phyloP scores from a whole-genome alignment of 2,329 filamentous ascomycete genomes.

The Talaromyces sp. region DNA sequence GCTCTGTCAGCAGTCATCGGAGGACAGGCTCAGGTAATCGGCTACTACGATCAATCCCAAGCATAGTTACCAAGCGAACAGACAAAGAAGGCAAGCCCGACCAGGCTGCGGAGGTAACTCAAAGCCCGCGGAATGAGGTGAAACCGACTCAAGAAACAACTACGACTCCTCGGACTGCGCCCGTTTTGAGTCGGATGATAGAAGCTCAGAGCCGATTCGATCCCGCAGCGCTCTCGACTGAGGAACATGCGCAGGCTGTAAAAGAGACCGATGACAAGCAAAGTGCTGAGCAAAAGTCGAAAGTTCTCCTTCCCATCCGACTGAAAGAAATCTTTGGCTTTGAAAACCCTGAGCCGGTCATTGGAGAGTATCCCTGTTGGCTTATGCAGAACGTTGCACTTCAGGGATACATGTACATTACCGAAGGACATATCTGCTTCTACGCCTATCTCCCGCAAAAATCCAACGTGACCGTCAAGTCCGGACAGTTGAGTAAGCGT shows the following conservation, averaged over 20 bases:
- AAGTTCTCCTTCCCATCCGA: conserved; percentile 63
- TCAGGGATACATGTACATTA: conserved; percentile 95
- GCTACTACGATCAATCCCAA: conserved; percentile 58
- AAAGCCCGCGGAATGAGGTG: conserved; percentile 21
- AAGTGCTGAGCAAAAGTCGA: conserved; percentile 42
- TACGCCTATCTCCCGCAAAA: conserved; percentile 97
- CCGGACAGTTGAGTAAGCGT: conserved; percentile 82
- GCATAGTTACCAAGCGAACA: conserved; percentile 42
- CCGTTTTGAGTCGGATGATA: conserved; percentile 74
- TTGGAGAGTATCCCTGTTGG: conserved; percentile 92
- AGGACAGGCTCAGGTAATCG: conserved; percentile 64
- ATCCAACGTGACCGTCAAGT: conserved; percentile 73
- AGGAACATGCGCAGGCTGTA: conserved; percentile 42
- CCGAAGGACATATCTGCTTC: conserved; percentile 88
- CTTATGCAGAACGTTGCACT: conserved; percentile 85
- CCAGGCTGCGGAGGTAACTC: conserved; percentile 18
- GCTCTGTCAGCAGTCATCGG: conserved; percentile 50
- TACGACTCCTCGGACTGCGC: conserved; percentile 54
- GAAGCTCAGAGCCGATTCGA: conserved; percentile 65
- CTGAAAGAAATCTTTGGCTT: conserved; percentile 86
- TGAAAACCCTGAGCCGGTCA: conserved; percentile 74
- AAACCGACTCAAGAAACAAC: conserved; percentile 27
- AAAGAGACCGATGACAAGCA: conserved; percentile 30
- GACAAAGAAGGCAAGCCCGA: conserved; percentile 26
- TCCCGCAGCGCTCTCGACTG: conserved; percentile 34